phyloP scores from a whole-genome alignment of 495 filamentous ascomycete genomes.

The Penicillium desertorum region DNA sequence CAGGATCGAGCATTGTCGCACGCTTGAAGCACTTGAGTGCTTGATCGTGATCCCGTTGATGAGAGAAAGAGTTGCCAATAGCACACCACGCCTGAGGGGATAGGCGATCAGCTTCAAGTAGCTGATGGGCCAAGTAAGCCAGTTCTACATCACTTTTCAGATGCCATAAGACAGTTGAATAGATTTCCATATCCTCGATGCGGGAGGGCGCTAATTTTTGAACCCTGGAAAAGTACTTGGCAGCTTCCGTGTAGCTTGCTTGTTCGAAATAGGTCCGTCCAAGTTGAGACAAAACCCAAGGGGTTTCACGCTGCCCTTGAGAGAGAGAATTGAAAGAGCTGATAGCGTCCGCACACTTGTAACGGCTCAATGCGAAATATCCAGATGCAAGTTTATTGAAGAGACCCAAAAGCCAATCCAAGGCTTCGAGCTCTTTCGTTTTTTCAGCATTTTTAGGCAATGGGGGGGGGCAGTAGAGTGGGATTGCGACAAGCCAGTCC shows the following conservation, averaged over 20 bases:
- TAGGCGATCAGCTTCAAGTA: constrained; percentile 79
- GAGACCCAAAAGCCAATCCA: constrained; percentile 77
- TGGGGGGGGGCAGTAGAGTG: constrained; percentile 29
- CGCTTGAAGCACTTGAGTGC: constrained; percentile 93
- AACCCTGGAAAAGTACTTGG: constrained; percentile 76
- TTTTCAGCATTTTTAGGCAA: constrained; percentile 37
- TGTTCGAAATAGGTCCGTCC: constrained; percentile 88
- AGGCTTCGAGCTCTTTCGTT: constrained; percentile 69
- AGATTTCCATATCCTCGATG: constrained; percentile 93
- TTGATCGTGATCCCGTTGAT: constrained; percentile 93
- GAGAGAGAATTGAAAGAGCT: constrained; percentile 67
- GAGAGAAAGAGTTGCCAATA: constrained; percentile 90
- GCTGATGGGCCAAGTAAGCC: constrained; percentile 85
- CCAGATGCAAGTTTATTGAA: constrained; percentile 79
- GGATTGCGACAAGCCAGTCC: constrained; percentile 25
- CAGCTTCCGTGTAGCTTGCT: constrained; percentile 77
- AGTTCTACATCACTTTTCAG: constrained; percentile 87
- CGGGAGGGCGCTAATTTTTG: constrained; percentile 73
- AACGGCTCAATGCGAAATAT: constrained; percentile 73
- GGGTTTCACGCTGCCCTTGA: constrained; percentile 78
- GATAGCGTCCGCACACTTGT: constrained; percentile 73
- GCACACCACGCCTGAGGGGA: constrained; percentile 96
- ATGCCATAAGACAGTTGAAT: constrained; percentile 96
- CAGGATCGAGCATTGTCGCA: constrained; percentile 83
- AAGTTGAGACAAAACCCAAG: constrained; percentile 91